phyloP scores from a whole-genome alignment of 2,329 filamentous ascomycete species.

The Macrophomina tecta region DNA sequence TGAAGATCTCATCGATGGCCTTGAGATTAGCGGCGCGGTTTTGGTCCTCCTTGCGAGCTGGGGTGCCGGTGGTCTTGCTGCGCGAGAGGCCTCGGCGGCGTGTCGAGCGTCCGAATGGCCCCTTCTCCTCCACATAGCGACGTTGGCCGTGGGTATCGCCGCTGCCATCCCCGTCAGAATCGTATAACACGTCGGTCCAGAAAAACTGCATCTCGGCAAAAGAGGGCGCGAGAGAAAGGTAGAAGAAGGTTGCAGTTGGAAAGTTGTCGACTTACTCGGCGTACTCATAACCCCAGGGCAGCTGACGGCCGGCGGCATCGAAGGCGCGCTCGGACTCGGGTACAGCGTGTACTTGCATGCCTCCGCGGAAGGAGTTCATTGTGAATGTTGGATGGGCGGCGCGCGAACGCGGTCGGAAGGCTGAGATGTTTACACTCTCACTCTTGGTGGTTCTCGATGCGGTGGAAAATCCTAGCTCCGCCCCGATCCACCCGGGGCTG shows the following conservation, averaged over 20 bases:
- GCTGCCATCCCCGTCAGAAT: conserved; percentile 33
- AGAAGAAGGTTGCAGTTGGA: background rate
- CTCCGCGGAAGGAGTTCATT: conserved; percentile 32
- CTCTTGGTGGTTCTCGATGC: conserved; percentile 7
- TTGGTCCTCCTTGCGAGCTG: conserved; percentile 63
- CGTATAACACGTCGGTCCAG: conserved; percentile 29
- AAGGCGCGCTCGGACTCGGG: conserved; percentile 66
- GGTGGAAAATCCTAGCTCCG: conserved; percentile 25
- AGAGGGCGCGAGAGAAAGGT: conserved; percentile 7
- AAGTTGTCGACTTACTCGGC: conserved; percentile 58
- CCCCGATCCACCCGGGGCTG: conserved; percentile 12
- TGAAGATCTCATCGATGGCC: conserved; percentile 56
- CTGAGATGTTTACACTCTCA: conserved; percentile 21
- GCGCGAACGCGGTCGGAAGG: conserved; percentile 19
- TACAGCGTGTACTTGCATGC: conserved; percentile 71
- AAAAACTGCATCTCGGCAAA: conserved; percentile 16
- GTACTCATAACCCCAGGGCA: conserved; percentile 70
- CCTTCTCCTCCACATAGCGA: conserved; percentile 64
- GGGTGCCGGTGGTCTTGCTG: conserved; percentile 63
- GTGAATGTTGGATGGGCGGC: conserved; percentile 12
- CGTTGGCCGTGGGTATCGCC: conserved; percentile 54
- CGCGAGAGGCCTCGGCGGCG: conserved; percentile 54
- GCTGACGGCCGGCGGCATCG: conserved; percentile 62
- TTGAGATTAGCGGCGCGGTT: conserved; percentile 51
- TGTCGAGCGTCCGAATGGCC: conserved; percentile 63